Conservation (phyloP, 2,329 filamentous ascomycete genomes). For the Paradendryphiella salina region DNA sequence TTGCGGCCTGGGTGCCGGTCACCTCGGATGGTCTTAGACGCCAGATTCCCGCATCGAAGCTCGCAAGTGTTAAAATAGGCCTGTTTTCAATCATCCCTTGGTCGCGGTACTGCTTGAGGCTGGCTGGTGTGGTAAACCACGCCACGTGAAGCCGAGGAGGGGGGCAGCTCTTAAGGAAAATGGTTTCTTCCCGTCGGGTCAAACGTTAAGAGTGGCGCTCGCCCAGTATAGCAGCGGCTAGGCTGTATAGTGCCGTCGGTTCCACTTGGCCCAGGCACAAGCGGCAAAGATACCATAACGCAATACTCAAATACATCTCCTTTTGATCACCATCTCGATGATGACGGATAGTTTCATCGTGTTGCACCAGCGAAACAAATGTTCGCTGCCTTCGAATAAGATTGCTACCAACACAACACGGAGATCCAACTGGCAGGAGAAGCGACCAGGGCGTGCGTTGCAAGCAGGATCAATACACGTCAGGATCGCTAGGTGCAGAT, state of each 20-base stretch:
- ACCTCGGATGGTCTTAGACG: not conserved
- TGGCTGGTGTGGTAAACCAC: slow-evolving; percentile 3
- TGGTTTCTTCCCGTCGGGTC: slow-evolving; percentile 9
- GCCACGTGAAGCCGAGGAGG: slow-evolving; percentile 12
- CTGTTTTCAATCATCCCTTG: slow-evolving; percentile 2
- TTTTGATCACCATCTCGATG: slow-evolving; percentile 1
- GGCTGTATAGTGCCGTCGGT: not conserved
- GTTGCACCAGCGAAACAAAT: slow-evolving; percentile 5
- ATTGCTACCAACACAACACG: slow-evolving; percentile 5
- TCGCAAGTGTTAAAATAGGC: not conserved
- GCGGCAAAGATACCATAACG: slow-evolving; percentile 3
- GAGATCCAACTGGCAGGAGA: slow-evolving; percentile 7
- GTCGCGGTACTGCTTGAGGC: slow-evolving; percentile 2
- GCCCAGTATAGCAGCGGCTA: slow-evolving; percentile 12
- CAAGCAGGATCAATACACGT: slow-evolving; percentile 7
- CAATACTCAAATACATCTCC: slow-evolving; percentile 1
- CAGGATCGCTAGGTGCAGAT: slow-evolving; percentile 5
- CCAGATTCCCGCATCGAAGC: slow-evolving; percentile 5
- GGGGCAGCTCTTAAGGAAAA: slow-evolving; percentile 2
- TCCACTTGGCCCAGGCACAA: slow-evolving; percentile 8
- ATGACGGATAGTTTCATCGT: not conserved
- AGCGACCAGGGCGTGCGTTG: slow-evolving; percentile 13
- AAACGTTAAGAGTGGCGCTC: slow-evolving; percentile 6
- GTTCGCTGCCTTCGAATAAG: slow-evolving; percentile 4
- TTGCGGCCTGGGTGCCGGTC: not conserved